A percentile compares a stretch with the other conserved stretches of the same genome.
Conservation (phyloP, 345 rosid species). For the Eucalyptus grandis region DNA sequence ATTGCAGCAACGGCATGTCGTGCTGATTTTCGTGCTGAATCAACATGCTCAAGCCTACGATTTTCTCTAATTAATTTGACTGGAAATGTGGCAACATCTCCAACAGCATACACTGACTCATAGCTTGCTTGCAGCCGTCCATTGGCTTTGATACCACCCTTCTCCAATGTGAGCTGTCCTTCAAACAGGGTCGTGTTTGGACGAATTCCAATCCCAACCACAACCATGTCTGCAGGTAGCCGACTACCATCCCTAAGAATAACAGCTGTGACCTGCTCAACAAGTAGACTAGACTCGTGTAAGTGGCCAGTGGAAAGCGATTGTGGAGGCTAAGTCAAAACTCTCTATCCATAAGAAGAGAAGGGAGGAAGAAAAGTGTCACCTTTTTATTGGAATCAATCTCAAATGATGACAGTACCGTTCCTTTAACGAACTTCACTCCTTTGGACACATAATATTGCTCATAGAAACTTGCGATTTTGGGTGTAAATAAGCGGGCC, state of each 20-base stretch:
- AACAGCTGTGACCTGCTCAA: conserved; percentile 65
- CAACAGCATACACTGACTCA: conserved; percentile 65
- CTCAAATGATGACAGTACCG: conserved; percentile 68
- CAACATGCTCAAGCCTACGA: conserved; percentile 96
- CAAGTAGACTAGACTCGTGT: neutral
- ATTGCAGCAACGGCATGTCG: conserved; percentile 65
- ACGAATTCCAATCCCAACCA: conserved; percentile 90
- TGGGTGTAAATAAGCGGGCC: conserved; percentile 89
- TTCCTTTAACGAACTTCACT: conserved; percentile 78
- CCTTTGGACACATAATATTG: conserved; percentile 69
- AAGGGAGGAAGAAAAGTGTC: neutral
- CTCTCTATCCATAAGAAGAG: neutral
- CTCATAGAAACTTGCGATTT: conserved; percentile 72
- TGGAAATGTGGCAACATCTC: conserved; percentile 90
- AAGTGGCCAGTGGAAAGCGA: neutral
- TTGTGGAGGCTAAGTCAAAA: neutral
- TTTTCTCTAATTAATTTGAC: conserved; percentile 68
- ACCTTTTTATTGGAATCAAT: conserved; percentile 60
- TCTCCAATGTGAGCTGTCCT: conserved; percentile 81
- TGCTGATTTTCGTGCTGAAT: conserved; percentile 80
- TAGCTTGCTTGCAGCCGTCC: conserved; percentile 68
- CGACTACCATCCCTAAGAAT: conserved; percentile 72
- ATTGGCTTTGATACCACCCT: conserved; percentile 92
- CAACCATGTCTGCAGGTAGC: conserved; percentile 72
- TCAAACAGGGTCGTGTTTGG: conserved; percentile 91